These are phyloP conservation scores for Phylloporus arenicola DNA, from an alignment of 768 basidiomycete genomes.

Conservation along the genomic window DNA sequence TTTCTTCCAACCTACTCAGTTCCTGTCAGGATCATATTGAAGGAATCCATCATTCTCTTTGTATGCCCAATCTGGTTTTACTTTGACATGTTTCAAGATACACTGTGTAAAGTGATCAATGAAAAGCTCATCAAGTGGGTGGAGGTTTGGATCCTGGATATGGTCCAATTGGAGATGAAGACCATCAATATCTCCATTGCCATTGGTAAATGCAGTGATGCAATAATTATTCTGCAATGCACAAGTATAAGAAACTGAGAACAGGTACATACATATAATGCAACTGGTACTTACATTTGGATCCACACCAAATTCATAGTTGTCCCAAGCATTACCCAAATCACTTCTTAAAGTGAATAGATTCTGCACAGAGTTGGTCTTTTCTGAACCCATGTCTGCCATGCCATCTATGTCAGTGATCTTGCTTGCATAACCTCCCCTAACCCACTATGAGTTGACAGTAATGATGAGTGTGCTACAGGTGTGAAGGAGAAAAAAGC, in stretches of 20 bases:
- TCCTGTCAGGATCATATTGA: no score
- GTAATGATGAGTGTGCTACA: neutral
- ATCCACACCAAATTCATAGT: conserved; percentile 25
- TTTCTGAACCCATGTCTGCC: conserved; percentile 5
- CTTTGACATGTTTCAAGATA: conserved; percentile 24
- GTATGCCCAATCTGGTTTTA: conserved; percentile 26
- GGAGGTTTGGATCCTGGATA: conserved; percentile 24
- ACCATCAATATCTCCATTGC: conserved; percentile 25
- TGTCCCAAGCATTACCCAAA: conserved; percentile 21
- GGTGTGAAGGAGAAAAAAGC: neutral
- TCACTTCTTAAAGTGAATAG: conserved; percentile 24
- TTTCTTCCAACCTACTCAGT: no score
- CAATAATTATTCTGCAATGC: conserved; percentile 25
- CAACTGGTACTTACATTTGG: conserved; percentile 17
- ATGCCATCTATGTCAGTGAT: neutral
- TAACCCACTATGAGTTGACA: neutral
- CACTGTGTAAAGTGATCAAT: conserved; percentile 30
- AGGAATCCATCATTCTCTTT: conserved; percentile 15
- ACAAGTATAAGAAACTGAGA: neutral
- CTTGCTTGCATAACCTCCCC: neutral
- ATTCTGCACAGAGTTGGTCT: conserved; percentile 25
- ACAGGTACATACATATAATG: no score
- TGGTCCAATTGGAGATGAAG: conserved; percentile 24
- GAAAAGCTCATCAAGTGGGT: conserved; percentile 31
- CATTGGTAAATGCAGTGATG: conserved; percentile 27